Evolutionary conservation across 306 rosid species (phyloP).

Genomic region (Cucumis cinereus): DNA sequence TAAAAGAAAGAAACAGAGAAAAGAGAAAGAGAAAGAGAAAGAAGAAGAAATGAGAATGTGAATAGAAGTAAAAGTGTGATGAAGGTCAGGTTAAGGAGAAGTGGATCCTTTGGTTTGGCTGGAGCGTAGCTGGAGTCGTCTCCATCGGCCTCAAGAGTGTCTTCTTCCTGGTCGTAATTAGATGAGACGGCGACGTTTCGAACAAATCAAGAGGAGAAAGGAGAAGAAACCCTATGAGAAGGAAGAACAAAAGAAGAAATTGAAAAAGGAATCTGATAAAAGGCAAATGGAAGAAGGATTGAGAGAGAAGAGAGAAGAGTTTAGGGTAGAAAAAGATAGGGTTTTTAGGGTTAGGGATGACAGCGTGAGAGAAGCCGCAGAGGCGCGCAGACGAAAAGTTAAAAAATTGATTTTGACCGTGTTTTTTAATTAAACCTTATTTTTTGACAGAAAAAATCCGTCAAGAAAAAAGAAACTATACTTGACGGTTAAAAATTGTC

Average conservation of each 20-base stretch:
- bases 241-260: conserved; percentile 36
- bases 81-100: background rate
- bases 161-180: conserved; percentile 68
- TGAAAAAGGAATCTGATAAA: conserved; percentile 25
- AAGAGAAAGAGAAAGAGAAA: background rate
- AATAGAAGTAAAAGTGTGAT: background rate
- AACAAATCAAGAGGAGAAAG: conserved; percentile 29
- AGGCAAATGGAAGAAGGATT: conserved; percentile 17
- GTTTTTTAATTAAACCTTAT: no score
- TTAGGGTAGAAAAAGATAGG: conserved; percentile 14
- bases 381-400: no score
- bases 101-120: conserved; percentile 29
- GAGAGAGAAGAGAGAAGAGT: conserved; percentile 18
- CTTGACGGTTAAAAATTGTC: no score
- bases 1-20: background rate
- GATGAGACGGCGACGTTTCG: conserved; percentile 49
- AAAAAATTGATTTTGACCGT: no score
- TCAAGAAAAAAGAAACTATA: no score
- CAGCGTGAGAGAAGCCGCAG: conserved; percentile 49
- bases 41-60: background rate
- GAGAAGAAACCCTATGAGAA: conserved; percentile 5
- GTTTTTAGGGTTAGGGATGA: conserved; percentile 37
- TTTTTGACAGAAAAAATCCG: no score
- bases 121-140: conserved; percentile 26
- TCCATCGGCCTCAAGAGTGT: conserved; percentile 13